phyloP scores from a whole-genome alignment of 495 filamentous ascomycete species.

The Lophiostoma macrostomum region DNA sequence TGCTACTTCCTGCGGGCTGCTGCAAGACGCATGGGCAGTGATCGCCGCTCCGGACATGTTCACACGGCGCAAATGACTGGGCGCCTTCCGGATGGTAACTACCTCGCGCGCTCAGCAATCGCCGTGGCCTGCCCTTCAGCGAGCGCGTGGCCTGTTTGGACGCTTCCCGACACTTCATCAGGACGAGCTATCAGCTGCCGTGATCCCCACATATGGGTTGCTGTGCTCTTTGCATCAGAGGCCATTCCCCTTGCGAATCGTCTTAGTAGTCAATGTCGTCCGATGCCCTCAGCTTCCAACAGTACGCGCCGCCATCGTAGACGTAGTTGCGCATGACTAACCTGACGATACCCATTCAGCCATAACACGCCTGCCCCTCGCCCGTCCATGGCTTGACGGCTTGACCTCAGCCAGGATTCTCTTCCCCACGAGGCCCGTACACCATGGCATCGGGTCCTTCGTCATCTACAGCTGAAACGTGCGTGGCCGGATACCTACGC shows the following conservation, averaged over 20 bases:
- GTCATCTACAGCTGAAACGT: conserved; percentile 28
- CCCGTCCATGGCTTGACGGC: conserved; percentile 9
- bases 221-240: conserved; percentile 7
- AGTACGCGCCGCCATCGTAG: not conserved
- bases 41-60: not conserved
- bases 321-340: conserved; percentile 8
- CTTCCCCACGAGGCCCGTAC: conserved; percentile 18
- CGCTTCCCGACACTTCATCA: conserved; percentile 1
- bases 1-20: too few species aligned
- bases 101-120: too few species aligned
- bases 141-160: not conserved
- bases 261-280: not conserved
- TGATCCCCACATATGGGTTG: conserved; percentile 18
- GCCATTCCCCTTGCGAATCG: not conserved
- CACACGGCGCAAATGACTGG: not conserved
- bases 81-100: not conserved
- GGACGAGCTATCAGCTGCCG: conserved; percentile 18
- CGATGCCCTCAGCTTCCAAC: not conserved
- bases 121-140: too few species aligned
- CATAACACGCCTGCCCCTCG: not conserved
- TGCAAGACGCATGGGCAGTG: not conserved
- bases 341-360: not conserved
- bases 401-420: conserved; percentile 5
- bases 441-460: conserved; percentile 23
- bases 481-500: conserved; percentile 5